phyloP scores from a whole-genome alignment of 371 early-diverging fungal genomes.

The Rhizopus delemar region DNA sequence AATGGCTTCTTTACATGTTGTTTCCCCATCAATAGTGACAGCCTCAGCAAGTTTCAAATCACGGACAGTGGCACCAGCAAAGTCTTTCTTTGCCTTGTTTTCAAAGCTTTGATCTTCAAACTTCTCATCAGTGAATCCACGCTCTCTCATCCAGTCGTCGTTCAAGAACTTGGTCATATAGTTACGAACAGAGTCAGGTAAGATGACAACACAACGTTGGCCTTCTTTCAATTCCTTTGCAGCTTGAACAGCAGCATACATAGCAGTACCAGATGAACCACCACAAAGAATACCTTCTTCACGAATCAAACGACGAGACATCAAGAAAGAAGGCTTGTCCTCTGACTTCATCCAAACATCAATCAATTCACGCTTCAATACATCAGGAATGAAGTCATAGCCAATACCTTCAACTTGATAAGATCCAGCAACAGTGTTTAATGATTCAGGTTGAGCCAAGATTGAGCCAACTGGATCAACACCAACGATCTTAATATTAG shows the following conservation, averaged over 20 bases:
- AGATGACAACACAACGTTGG: slow-evolving; percentile 52
- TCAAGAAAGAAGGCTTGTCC: slow-evolving; percentile 74
- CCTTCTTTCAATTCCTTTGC: slow-evolving; percentile 31
- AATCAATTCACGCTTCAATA: slow-evolving; percentile 55
- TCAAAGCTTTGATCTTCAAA: slow-evolving; percentile 49
- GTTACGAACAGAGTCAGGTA: slow-evolving; percentile 73
- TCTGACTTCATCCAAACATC: slow-evolving; percentile 75
- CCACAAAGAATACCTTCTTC: slow-evolving; percentile 72
- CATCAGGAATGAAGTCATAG: slow-evolving; percentile 63
- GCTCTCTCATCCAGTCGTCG: slow-evolving; percentile 77
- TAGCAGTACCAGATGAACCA: slow-evolving; percentile 73
- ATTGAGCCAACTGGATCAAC: slow-evolving; percentile 74
- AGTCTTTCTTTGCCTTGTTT: slow-evolving; percentile 75
- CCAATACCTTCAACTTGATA: slow-evolving; percentile 76
- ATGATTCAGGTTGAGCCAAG: slow-evolving; percentile 28
- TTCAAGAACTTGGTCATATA: slow-evolving; percentile 70
- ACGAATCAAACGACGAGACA: slow-evolving; percentile 69
- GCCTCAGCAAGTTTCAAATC: slow-evolving; percentile 82
- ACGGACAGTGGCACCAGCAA: slow-evolving; percentile 77
- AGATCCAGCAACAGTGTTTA: neutral
- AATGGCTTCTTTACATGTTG: slow-evolving; percentile 80
- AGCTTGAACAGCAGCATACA: slow-evolving; percentile 65
- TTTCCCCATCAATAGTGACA: slow-evolving; percentile 70
- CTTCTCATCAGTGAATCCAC: slow-evolving; percentile 70
- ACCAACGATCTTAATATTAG: slow-evolving; percentile 63